These are phyloP conservation scores for Vicia sativa DNA, from an alignment of 306 rosid genomes.

Conservation along the genomic window DNA sequence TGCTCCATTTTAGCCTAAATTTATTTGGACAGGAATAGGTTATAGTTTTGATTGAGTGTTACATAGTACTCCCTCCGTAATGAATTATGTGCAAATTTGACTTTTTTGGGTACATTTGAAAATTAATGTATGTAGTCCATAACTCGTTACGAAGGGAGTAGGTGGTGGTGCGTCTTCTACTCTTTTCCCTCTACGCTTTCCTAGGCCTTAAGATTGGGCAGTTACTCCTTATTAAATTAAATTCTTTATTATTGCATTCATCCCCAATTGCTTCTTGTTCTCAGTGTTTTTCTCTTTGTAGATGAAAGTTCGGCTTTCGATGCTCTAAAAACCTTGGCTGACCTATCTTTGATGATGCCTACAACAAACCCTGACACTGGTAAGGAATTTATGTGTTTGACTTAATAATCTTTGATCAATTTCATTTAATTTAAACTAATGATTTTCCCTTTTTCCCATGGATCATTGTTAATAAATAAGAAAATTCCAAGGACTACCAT, in stretches of 20 bases:
- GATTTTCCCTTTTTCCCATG: slow-evolving; percentile 1
- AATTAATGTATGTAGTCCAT: too few relatives aligned
- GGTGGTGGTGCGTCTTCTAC: not conserved
- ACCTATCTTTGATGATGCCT: slow-evolving; percentile 92
- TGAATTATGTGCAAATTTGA: too few relatives aligned
- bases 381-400: slow-evolving; percentile 43
- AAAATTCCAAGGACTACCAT: slow-evolving; percentile 27
- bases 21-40: slow-evolving; percentile 21
- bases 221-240: slow-evolving; percentile 39
- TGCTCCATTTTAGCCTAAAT: slow-evolving; percentile 14
- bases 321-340: slow-evolving; percentile 89
- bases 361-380: slow-evolving; percentile 61
- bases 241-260: slow-evolving; percentile 10
- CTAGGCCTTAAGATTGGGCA: slow-evolving; percentile 34
- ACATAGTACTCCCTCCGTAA: too few relatives aligned
- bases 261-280: not conserved
- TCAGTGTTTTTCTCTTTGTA: slow-evolving; percentile 45
- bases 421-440: slow-evolving; percentile 20
- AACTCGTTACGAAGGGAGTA: too few relatives aligned
- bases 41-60: slow-evolving; percentile 31
- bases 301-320: slow-evolving; percentile 79
- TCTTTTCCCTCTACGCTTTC: slow-evolving; percentile 30
- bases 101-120: too few relatives aligned
- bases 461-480: slow-evolving; percentile 24
- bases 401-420: slow-evolving; percentile 32